Conservation (phyloP, 2,329 filamentous ascomycete genomes). For the Xylaria arbuscula region DNA sequence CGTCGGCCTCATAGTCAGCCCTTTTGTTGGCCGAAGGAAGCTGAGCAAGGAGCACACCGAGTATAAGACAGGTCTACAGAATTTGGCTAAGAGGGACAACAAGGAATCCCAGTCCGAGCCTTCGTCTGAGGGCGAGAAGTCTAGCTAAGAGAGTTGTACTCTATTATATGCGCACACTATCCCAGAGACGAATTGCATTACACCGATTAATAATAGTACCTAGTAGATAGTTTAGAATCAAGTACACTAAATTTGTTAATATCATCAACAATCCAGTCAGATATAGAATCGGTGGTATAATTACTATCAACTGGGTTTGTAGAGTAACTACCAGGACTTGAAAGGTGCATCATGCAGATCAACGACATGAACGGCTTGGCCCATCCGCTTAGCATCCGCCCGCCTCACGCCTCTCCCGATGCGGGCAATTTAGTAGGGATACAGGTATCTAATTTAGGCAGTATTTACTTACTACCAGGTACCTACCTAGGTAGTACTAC, state of each 20-base stretch:
- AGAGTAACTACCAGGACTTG: neutral
- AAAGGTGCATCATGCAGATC: neutral
- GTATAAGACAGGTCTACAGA: constrained; percentile 67
- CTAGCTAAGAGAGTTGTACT: neutral
- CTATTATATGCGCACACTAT: neutral
- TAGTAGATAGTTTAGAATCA: constrained; percentile 21
- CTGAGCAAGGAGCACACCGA: constrained; percentile 67
- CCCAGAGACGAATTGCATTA: constrained; percentile 7
- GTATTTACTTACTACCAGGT: no score
- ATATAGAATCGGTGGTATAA: neutral
- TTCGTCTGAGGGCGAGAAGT: constrained; percentile 30
- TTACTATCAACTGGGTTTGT: neutral
- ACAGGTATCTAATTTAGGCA: neutral
- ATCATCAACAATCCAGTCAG: neutral
- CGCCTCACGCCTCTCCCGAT: neutral
- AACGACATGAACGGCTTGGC: neutral
- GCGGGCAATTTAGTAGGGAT: neutral
- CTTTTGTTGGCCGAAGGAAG: constrained; percentile 61
- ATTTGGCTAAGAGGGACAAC: constrained; percentile 41
- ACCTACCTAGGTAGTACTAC: no score
- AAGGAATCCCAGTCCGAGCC: constrained; percentile 20
- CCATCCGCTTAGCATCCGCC: neutral
- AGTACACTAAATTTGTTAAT: neutral
- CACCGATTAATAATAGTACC: neutral
- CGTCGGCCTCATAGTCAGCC: constrained; percentile 59